Evolutionary conservation across 441 rosid species (phyloP).

Genomic region (Bocquillonia castaneifolia): DNA sequence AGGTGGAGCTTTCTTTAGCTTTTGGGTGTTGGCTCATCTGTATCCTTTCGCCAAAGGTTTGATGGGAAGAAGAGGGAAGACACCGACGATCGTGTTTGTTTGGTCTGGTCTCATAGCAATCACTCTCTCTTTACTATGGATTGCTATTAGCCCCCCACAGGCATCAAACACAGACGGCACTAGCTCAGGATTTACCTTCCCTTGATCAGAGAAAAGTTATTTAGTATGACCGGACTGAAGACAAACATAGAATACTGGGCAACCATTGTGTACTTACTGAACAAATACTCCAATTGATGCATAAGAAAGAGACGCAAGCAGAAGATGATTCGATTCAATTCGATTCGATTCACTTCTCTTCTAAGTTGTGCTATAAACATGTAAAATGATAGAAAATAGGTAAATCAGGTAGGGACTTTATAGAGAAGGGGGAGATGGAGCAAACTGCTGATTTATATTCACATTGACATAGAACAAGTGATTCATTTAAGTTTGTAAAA

Average conservation of each 20-base stretch:
- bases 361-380: not conserved
- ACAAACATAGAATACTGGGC: too few relatives aligned
- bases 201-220: slow-evolving; percentile 29
- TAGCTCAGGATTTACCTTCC: slow-evolving; percentile 53
- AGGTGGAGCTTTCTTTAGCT: slow-evolving; percentile 86
- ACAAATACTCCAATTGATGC: not conserved
- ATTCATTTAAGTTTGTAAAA: not conserved
- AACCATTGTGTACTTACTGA: not conserved
- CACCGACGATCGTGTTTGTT: slow-evolving; percentile 78
- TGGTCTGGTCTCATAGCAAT: slow-evolving; percentile 91
- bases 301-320: not conserved
- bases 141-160: slow-evolving; percentile 50
- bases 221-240: too few relatives aligned
- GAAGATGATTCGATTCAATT: not conserved
- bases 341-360: too few relatives aligned
- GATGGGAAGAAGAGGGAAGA: slow-evolving; percentile 84
- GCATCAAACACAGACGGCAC: slow-evolving; percentile 21
- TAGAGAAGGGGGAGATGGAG: not conserved
- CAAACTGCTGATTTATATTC: not conserved
- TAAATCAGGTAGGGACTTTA: not conserved
- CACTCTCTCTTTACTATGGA: slow-evolving; percentile 68
- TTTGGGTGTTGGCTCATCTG: slow-evolving; percentile 87
- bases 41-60: slow-evolving; percentile 90
- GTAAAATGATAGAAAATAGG: not conserved
- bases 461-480: not conserved